A percentile compares a stretch with the other conserved stretches of the same genome.
Conservation (phyloP, 2,329 filamentous ascomycete species). For the Zasmidium citrigriseum region DNA sequence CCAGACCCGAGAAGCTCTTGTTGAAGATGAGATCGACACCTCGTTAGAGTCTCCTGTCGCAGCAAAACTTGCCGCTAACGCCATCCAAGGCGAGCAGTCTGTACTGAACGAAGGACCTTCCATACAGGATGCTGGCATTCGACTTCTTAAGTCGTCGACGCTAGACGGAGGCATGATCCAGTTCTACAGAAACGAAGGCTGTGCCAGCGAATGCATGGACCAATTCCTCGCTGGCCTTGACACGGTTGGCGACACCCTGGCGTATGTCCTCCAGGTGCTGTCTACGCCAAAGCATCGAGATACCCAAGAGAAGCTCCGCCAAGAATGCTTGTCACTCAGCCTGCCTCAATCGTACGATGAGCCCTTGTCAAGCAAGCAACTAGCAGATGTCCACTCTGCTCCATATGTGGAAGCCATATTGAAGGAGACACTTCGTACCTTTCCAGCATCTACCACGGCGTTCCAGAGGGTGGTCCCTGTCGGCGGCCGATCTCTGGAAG, state of each 20-base stretch:
- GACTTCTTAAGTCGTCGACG: neutral
- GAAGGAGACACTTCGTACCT: neutral
- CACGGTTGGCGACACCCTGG: neutral
- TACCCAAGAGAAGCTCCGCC: neutral
- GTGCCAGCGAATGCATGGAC: slow-evolving; percentile 5
- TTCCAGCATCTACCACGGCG: neutral
- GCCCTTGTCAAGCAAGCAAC: neutral
- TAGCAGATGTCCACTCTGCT: neutral
- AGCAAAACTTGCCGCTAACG: neutral
- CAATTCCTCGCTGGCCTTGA: slow-evolving; percentile 1
- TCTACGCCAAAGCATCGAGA: neutral
- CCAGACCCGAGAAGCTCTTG: neutral
- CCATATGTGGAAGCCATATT: neutral
- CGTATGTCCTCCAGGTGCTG: neutral
- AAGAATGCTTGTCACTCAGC: neutral
- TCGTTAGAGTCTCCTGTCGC: neutral
- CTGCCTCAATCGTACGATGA: neutral
- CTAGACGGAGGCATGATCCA: neutral
- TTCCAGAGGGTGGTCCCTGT: neutral
- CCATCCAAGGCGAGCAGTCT: neutral
- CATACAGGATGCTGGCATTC: neutral
- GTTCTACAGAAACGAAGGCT: slow-evolving; percentile 2
- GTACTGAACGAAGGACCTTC: too few species aligned
- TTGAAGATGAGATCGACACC: neutral
- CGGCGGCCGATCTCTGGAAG: neutral